Percentiles rank a stretch among this genome's conserved stretches.
Evolutionary conservation across 1,139 yeast genomes (phyloP).

Genomic region (Diutina rugosa): DNA sequence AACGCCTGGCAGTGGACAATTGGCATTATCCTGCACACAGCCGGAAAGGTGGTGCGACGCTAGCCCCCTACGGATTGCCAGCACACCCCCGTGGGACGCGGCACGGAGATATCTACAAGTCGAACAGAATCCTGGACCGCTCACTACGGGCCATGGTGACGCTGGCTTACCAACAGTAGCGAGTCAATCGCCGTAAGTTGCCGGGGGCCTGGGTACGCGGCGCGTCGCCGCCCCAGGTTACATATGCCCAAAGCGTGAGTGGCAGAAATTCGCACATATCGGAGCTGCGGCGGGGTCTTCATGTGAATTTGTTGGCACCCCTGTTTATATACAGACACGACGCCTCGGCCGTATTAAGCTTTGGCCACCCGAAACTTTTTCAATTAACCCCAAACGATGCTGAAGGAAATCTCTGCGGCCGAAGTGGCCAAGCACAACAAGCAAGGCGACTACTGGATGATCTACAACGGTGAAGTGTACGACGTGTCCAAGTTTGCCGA

Average conservation of each 20-base stretch:
- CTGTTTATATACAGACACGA: neutral
- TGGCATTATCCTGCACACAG: neutral
- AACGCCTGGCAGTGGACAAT: too few relatives aligned
- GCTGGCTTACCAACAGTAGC: too few relatives aligned
- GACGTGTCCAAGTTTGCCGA: constrained; percentile 75
- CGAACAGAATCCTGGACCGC: too few relatives aligned
- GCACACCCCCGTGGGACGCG: too few relatives aligned
- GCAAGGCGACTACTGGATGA: constrained; percentile 78
- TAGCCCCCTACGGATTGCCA: neutral
- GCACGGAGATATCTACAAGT: too few relatives aligned
- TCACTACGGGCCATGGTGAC: too few relatives aligned
- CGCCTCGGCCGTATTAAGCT: neutral
- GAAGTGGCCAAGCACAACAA: constrained; percentile 73
- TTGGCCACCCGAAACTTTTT: neutral
- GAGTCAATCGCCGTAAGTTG: too few relatives aligned
- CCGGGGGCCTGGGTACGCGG: neutral
- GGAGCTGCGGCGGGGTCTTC: neutral
- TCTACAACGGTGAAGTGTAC: constrained; percentile 82
- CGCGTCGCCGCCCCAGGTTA: neutral
- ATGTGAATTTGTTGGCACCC: neutral
- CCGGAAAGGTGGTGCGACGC: neutral
- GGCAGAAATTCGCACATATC: neutral
- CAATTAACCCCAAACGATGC: neutral
- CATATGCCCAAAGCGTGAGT: neutral
- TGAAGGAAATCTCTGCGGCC: constrained; percentile 25